Conservation (phyloP, 768 basidiomycete genomes). For the Suillus subalutaceus region DNA sequence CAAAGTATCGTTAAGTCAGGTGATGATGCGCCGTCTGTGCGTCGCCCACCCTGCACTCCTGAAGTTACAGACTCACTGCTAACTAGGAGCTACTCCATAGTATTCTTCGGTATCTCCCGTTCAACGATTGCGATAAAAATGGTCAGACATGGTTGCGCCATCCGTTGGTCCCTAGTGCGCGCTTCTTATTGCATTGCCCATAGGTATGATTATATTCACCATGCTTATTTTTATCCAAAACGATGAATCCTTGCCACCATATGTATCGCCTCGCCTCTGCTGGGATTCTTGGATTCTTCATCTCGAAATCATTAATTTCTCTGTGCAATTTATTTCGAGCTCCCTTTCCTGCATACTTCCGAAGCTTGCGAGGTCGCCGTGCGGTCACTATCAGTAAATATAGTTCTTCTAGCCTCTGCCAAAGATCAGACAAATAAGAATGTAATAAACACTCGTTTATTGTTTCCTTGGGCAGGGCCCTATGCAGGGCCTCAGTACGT, state of each 20-base stretch:
- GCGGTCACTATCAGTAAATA: background rate
- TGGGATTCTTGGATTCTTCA: background rate
- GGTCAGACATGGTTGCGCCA: background rate
- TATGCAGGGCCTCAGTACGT: background rate
- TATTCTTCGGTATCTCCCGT: background rate
- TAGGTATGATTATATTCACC: background rate
- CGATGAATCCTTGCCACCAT: background rate
- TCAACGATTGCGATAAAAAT: background rate
- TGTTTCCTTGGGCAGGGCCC: background rate
- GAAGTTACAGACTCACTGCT: too few relatives aligned
- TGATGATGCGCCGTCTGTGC: too few relatives aligned
- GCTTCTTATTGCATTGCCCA: background rate
- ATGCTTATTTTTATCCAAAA: background rate
- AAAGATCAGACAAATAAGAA: background rate
- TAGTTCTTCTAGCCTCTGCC: background rate
- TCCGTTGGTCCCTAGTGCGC: background rate
- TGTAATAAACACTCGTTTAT: background rate
- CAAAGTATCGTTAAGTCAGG: too few relatives aligned
- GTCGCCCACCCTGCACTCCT: too few relatives aligned
- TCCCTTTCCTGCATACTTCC: background rate
- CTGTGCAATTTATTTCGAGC: background rate
- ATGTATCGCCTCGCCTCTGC: background rate
- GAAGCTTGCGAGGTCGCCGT: background rate
- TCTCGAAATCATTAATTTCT: background rate
- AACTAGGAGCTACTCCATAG: too few relatives aligned